phyloP scores from a whole-genome alignment of 306 rosid genomes.

The Mucuna pruriens region DNA sequence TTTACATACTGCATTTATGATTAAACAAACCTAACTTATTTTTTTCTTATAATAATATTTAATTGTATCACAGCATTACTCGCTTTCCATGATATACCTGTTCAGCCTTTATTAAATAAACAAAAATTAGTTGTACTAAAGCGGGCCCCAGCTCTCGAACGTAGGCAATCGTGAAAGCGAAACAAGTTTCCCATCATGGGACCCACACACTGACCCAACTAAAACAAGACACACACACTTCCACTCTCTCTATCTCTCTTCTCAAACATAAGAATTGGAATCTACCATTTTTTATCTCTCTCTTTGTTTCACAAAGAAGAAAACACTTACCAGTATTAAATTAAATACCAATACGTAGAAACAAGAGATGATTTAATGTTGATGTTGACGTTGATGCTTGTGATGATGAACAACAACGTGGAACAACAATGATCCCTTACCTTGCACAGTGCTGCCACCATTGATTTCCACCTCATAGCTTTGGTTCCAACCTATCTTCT shows the following conservation, averaged over 20 bases:
- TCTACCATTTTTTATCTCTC: neutral
- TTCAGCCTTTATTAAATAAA: neutral
- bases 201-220: constrained; percentile 30
- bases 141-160: constrained; percentile 16
- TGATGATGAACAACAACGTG: constrained; percentile 31
- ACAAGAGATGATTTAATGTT: neutral
- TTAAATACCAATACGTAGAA: neutral
- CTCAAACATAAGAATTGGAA: constrained; percentile 29
- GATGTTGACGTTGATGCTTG: neutral
- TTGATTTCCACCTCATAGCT: constrained; percentile 29
- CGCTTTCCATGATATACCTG: neutral
- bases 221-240: constrained; percentile 18
- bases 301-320: constrained; percentile 5
- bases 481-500: constrained; percentile 28
- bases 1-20: no score
- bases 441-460: neutral
- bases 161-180: constrained; percentile 46
- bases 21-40: no score
- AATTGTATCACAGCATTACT: neutral
- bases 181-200: constrained; percentile 32
- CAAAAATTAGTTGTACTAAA: neutral
- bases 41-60: neutral
- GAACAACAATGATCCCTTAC: constrained; percentile 23
- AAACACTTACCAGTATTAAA: constrained; percentile 3
- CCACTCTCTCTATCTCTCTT: neutral